Base-by-base conservation (phyloP, 495 filamentous ascomycete species). In the Xeromyces bisporus region DNA sequence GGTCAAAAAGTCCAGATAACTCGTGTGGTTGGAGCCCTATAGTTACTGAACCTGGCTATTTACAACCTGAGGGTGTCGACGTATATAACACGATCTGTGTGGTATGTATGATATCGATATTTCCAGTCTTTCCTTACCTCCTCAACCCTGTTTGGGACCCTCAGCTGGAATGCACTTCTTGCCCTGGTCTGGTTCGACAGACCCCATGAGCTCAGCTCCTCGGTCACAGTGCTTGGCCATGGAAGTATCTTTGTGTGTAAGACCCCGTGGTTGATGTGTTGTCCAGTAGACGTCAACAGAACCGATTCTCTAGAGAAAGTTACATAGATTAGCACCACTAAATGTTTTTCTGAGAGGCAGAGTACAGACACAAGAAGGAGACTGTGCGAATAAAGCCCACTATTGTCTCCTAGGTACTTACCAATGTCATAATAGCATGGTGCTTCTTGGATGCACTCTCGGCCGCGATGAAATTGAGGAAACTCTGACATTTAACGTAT, bases 241-340 rank as follows among this genome's bases (percentile, higher is more conserved):
- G 10, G 61, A 46, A 23, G 76, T 48, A 43, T 86, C 80, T 38
- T 75, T 75, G 15, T 53, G 36, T 0, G 74, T 75, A n/a, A 86
- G 59, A n/a, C 80, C 78, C 13, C 62, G 58, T 6, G 75, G 77
- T 26, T 59, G 59, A 51, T 86, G 78, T 11, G 80, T 84, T 7
- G 77, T 84, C 80, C 77, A 84, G 47, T 63, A 56, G 33, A 65
- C 49, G 35, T 57, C 48, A 20, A 65, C 56, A 3, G 57, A 62
- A 6, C 59, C 59, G 37, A 59, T 45, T 34, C 55, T 55, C 56
- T 62, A 30, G 10, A 11, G 3, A 18, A 18, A 3, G 5, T 20
- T 11, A 18, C 27, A 20, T 11, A 15, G 13, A 14, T 4, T 10
- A 15, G 15, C n/a, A 29, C 13, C 3, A 29, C 18, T 15, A 14